Evolutionary conservation across 345 rosid genomes (phyloP).

Genomic region (Psidium friedrichsthalianum): DNA sequence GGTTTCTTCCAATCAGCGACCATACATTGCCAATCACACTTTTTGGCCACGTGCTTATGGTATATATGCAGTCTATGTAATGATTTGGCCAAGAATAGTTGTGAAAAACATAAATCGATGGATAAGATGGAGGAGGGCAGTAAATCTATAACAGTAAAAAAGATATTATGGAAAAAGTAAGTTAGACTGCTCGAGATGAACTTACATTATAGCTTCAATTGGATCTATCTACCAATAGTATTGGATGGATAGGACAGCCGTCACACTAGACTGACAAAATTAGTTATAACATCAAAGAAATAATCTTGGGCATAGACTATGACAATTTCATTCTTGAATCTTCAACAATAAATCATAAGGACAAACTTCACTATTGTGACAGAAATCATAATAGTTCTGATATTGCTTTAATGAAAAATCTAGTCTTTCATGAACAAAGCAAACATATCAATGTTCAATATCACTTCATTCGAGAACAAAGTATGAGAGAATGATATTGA

Average conservation of each 20-base stretch:
- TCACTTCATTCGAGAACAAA: too few relatives aligned
- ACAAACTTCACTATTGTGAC: background rate
- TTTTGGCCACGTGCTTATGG: constrained; percentile 64
- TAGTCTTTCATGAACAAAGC: too few relatives aligned
- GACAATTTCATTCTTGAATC: background rate
- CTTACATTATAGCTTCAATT: constrained; percentile 10
- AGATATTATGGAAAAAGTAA: too few relatives aligned
- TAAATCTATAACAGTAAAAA: background rate
- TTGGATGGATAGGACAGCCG: constrained; percentile 6
- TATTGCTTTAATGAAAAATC: too few relatives aligned
- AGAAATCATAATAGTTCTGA: background rate
- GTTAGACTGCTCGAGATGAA: background rate
- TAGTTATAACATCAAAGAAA: background rate
- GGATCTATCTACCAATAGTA: constrained; percentile 29
- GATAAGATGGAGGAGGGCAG: background rate
- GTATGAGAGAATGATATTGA: too few relatives aligned
- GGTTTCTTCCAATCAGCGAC: constrained; percentile 49
- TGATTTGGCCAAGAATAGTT: background rate
- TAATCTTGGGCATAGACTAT: background rate
- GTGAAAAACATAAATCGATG: background rate
- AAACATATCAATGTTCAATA: too few relatives aligned
- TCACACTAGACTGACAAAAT: background rate
- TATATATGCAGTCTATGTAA: constrained; percentile 30
- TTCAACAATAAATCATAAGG: background rate
- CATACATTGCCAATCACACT: constrained; percentile 66